These are phyloP conservation scores for Dalbergia cultrata DNA, from an alignment of 306 rosid genomes.

Conservation along the genomic window DNA sequence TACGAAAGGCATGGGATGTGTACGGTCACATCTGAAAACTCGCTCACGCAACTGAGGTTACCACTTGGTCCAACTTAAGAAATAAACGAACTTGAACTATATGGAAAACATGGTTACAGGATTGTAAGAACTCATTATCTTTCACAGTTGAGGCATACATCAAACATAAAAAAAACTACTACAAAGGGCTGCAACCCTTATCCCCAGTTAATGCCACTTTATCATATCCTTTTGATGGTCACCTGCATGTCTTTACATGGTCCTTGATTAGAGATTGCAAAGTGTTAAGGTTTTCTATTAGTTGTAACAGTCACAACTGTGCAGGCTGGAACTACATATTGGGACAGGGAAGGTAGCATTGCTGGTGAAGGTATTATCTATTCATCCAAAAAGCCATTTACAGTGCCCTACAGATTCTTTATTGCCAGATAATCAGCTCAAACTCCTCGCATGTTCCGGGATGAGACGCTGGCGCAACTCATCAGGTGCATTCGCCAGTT, in stretches of 20 bases:
- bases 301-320: conserved; percentile 10
- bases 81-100: conserved; percentile 40
- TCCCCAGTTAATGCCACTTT: conserved; percentile 43
- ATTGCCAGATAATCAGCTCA: conserved; percentile 16
- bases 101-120: conserved; percentile 47
- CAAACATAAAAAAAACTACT: conserved; percentile 34
- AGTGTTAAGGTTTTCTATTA: conserved; percentile 21
- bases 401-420: conserved; percentile 26
- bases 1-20: background rate
- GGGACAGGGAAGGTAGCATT: conserved; percentile 37
- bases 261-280: conserved; percentile 33
- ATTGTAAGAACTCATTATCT: conserved; percentile 43
- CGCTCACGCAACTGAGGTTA: background rate
- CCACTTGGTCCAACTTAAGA: background rate
- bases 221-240: conserved; percentile 17
- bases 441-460: conserved; percentile 70
- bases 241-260: conserved; percentile 29
- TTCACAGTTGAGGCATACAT: conserved; percentile 36
- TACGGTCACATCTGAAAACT: background rate
- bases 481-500: conserved; percentile 70
- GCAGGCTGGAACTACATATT: conserved; percentile 28
- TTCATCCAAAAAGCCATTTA: conserved; percentile 52
- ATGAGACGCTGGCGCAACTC: conserved; percentile 78
- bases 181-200: conserved; percentile 29
- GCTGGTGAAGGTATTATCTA: conserved; percentile 43